Evolutionary conservation across 345 rosid genomes (phyloP).

Genomic region (Pseudoturritis turrita): DNA sequence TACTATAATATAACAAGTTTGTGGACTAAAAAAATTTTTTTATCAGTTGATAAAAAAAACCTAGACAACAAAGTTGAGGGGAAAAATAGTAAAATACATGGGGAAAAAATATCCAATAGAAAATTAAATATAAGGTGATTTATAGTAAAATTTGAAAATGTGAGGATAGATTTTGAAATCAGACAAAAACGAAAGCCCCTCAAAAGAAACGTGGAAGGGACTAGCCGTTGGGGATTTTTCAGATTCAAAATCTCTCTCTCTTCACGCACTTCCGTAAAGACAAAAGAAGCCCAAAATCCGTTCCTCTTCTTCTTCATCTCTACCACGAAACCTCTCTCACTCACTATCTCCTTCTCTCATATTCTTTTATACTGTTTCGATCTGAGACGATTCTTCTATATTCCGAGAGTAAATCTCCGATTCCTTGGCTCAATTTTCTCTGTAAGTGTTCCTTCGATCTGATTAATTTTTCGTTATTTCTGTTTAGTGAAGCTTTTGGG

Average conservation of each 20-base stretch:
- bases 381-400: not conserved
- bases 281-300: conserved; percentile 19
- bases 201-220: conserved; percentile 15
- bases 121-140: not conserved
- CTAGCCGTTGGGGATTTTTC: conserved; percentile 30
- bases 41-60: no score
- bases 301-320: not conserved
- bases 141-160: not conserved
- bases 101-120: not conserved
- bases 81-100: no score
- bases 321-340: conserved; percentile 11
- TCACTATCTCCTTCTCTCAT: conserved; percentile 13
- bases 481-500: not conserved
- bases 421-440: not conserved
- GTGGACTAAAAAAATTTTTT: no score
- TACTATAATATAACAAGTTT: no score
- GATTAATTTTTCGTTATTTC: not conserved
- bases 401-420: not conserved
- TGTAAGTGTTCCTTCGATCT: conserved; percentile 9
- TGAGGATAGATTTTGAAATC: not conserved
- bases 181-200: conserved; percentile 6
- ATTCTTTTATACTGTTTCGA: conserved; percentile 7
- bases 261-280: conserved; percentile 31
- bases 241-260: conserved; percentile 29
- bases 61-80: not conserved